phyloP scores from a whole-genome alignment of 139 green algal species.

The Nannochloris sp. region DNA sequence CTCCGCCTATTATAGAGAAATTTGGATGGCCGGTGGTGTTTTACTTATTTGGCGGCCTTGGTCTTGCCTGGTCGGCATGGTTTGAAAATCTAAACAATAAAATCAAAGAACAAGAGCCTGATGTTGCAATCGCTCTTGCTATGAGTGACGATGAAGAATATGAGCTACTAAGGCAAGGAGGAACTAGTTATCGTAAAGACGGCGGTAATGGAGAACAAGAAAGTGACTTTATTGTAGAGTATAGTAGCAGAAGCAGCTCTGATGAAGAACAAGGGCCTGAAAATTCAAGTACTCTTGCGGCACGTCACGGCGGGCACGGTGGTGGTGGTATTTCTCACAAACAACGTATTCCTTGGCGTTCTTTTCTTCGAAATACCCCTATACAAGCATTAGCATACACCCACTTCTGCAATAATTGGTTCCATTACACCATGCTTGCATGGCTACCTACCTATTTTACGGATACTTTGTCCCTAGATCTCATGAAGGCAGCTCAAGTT shows the following conservation, averaged over 20 bases:
- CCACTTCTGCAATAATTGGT: conserved; percentile 98
- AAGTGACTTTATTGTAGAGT: background rate
- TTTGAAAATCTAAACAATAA: conserved; percentile 54
- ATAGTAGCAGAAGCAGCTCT: background rate
- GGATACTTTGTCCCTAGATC: conserved; percentile 66
- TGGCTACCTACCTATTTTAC: conserved; percentile 97
- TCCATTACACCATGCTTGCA: conserved; percentile 91
- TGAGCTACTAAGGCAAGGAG: background rate
- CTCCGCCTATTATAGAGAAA: conserved; percentile 64
- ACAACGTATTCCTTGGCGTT: conserved; percentile 70
- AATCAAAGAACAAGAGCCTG: conserved; percentile 32
- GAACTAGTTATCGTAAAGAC: too few species aligned
- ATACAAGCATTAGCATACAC: conserved; percentile 79
- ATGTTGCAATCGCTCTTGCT: conserved; percentile 22
- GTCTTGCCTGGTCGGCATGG: conserved; percentile 74
- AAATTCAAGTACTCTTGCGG: too few species aligned
- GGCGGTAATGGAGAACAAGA: background rate
- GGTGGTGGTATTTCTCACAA: background rate
- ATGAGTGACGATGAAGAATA: too few species aligned
- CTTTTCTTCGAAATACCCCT: conserved; percentile 62
- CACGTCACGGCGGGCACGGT: background rate
- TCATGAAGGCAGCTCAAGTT: conserved; percentile 60
- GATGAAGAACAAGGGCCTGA: background rate
- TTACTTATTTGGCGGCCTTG: conserved; percentile 71
- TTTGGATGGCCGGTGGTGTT: conserved; percentile 84